A percentile compares a stretch with the other conserved stretches of the same genome.
Conservation (phyloP, 805 yeast genomes). For the Gaillardinia entomophila region DNA sequence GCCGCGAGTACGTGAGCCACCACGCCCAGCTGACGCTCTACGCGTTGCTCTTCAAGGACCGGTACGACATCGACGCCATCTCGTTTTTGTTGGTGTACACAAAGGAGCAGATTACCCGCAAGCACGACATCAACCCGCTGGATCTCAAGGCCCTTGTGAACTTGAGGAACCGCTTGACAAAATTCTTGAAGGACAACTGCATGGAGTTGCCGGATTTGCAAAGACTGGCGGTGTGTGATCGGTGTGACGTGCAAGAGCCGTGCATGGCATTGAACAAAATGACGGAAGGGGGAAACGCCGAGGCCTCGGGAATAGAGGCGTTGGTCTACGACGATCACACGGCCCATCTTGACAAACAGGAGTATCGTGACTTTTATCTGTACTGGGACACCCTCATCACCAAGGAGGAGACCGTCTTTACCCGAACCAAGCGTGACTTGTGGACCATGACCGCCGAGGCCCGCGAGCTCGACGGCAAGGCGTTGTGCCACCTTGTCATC, state of each 20-base stretch:
- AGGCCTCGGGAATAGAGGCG: constrained; percentile 45
- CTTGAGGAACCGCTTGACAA: constrained; percentile 65
- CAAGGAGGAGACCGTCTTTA: constrained; percentile 62
- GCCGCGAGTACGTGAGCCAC: constrained; percentile 61
- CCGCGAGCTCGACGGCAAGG: constrained; percentile 58
- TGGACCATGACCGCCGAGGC: constrained; percentile 58
- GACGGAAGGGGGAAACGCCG: constrained; percentile 52
- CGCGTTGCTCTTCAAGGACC: constrained; percentile 69
- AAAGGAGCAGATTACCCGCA: constrained; percentile 47
- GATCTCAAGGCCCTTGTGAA: constrained; percentile 68
- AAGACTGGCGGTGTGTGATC: constrained; percentile 50
- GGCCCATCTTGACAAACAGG: constrained; percentile 37
- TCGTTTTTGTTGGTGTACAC: constrained; percentile 73
- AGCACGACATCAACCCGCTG: constrained; percentile 44
- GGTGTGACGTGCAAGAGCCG: constrained; percentile 48
- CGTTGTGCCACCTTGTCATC: constrained; percentile 48
- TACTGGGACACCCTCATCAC: constrained; percentile 73
- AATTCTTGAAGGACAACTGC: constrained; percentile 45
- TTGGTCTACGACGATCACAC: constrained; percentile 47
- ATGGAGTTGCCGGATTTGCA: constrained; percentile 50
- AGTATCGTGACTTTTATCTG: constrained; percentile 51
- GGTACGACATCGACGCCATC: constrained; percentile 65
- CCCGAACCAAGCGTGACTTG: constrained; percentile 52
- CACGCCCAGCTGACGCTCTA: constrained; percentile 85
- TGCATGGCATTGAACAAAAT: constrained; percentile 66